Conservation (phyloP, 2,329 filamentous ascomycete species). For the Gyromitra esculenta region DNA sequence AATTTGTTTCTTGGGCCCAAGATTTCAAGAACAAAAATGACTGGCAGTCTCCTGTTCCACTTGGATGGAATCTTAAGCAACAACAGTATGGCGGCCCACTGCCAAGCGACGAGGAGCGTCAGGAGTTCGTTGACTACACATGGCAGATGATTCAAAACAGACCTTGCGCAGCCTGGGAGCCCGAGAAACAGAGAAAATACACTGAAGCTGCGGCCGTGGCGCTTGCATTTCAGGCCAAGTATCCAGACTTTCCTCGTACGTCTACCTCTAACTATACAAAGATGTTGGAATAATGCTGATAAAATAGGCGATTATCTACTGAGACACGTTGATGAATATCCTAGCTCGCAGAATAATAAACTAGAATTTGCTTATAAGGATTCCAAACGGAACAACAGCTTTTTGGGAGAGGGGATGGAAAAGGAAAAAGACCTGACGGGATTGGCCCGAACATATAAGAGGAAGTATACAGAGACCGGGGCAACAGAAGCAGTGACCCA, state of each 20-base stretch:
- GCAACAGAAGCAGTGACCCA: background rate
- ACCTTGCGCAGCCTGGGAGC: background rate
- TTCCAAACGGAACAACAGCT: background rate
- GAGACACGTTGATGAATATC: constrained; percentile 2
- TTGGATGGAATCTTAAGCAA: constrained; percentile 32
- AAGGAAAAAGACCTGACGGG: background rate
- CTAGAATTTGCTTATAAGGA: background rate
- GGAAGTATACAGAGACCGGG: background rate
- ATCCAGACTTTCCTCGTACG: constrained; percentile 36
- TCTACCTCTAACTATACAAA: background rate
- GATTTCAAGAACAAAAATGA: constrained; percentile 18
- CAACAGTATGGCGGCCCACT: background rate
- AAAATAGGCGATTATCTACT: constrained; percentile 21
- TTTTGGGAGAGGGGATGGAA: too few relatives aligned
- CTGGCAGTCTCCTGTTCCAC: constrained; percentile 29
- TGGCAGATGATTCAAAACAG: constrained; percentile 29
- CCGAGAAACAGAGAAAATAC: background rate
- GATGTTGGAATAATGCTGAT: background rate
- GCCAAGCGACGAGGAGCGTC: constrained; percentile 33
- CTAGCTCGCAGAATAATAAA: background rate
- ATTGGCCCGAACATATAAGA: background rate
- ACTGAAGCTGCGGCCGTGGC: constrained; percentile 9
- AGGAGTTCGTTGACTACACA: constrained; percentile 29
- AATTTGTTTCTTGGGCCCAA: constrained; percentile 24
- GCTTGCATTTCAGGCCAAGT: constrained; percentile 13